Evolutionary conservation across 2,329 filamentous ascomycete species (phyloP), one percentile per base, ranked within the genome.

Genomic region (Myriosclerotinia curreyana): DNA sequence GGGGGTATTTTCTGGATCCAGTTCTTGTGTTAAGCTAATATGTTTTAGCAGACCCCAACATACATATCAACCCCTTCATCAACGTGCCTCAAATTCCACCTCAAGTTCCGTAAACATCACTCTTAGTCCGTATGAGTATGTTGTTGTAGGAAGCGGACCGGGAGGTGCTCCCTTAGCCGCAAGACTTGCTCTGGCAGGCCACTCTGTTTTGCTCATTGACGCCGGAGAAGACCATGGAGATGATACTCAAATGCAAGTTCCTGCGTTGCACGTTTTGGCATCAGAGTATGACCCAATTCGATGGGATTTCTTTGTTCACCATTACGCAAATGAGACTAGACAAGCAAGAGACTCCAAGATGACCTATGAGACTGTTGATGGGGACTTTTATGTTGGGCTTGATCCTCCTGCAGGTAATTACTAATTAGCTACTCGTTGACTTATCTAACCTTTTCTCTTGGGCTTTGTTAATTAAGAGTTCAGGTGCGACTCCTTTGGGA

Each of bases 141-240:
- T 84, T n/a, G 76, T 84, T 11, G 80, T 84, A 25, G 82, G 82
- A 7, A 81, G 79, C 22, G 81, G 81, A 22, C 75, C 81, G n/a
- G 81, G 81, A 44, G 81, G 81, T 62, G 80, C 77, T 48, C 80
- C 81, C 44, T 69, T 83, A 11, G 80, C 81, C 42, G 77, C 79
- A 48, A 77, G 80, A 60, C 77, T 84, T 54, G 81, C 82, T 11
- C 75, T 79, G 49, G 80, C 79, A 40, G 81, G 81, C 54, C 77
- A 80, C 73, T 81, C 78, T 66, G 80, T 81, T 11, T 77, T 84
- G 22, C 76, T 84, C 3, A 77, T 83, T 44, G 82, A 84, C 67
- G 82, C 81, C 40, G 82, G 81, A 61, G 80, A 81, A 66, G 81
- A 84, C 66, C 77, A 83, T 65, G 79, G 77, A 34, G 62, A 60